Percentiles rank a stretch among this genome's conserved stretches.
Conservation (phyloP, 2,329 filamentous ascomycete genomes). For the Ceratocystis cacaofunesta region DNA sequence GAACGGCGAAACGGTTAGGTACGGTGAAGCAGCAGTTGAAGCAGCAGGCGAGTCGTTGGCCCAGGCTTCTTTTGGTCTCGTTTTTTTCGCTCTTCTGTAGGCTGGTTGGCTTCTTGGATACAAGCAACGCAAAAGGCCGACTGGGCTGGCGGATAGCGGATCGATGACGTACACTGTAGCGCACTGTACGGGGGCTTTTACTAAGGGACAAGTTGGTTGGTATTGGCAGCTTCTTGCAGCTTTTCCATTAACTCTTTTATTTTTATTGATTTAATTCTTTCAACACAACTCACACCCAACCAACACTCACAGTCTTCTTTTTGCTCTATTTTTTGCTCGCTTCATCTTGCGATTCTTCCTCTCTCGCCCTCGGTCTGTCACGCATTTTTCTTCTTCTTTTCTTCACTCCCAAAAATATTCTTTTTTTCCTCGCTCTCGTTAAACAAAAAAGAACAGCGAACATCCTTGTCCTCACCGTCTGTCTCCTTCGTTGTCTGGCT, state of each 20-base stretch:
- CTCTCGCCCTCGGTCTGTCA: not conserved
- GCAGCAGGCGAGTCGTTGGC: no score
- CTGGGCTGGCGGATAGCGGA: constrained; percentile 1
- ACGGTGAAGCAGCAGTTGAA: no score
- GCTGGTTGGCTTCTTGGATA: not conserved
- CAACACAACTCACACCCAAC: not conserved
- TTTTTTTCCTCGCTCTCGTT: constrained; percentile 1
- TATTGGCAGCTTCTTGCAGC: not conserved
- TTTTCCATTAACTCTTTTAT: not conserved
- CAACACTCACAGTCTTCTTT: not conserved
- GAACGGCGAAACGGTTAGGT: no score
- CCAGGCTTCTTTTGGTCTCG: not conserved
- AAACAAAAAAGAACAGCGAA: not conserved
- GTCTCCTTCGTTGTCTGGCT: constrained; percentile 3
- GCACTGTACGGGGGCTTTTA: constrained; percentile 1
- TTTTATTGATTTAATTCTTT: not conserved
- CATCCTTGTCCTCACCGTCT: constrained; percentile 1
- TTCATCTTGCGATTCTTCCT: not conserved
- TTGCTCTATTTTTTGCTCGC: not conserved
- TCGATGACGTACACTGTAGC: constrained; percentile 3
- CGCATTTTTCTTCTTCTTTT: not conserved
- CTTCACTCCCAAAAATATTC: not conserved
- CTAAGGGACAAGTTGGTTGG: not conserved
- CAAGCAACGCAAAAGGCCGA: not conserved
- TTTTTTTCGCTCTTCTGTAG: not conserved